A percentile compares a stretch with the other conserved stretches of the same genome.
Conservation (phyloP, 805 yeast species). For the Pichia sporocuriosa region DNA sequence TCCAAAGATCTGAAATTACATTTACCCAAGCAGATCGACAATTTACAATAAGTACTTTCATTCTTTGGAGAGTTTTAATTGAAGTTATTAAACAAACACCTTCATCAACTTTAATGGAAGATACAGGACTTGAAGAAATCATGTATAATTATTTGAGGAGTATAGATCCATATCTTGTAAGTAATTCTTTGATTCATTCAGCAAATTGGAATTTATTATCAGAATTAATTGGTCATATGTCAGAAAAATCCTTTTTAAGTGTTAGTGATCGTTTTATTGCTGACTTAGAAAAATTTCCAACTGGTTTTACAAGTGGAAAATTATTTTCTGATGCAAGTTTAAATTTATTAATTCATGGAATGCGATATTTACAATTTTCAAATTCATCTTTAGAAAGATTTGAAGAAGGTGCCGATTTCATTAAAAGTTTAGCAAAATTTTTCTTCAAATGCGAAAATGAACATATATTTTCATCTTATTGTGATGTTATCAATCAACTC, state of each 20-base stretch:
- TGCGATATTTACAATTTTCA: constrained; percentile 74
- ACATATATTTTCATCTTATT: constrained; percentile 66
- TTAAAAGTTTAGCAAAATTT: constrained; percentile 80
- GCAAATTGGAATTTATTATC: constrained; percentile 95
- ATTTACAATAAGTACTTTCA: constrained; percentile 78
- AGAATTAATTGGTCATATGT: constrained; percentile 83
- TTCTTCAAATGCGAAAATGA: constrained; percentile 60
- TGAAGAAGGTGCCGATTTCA: constrained; percentile 90
- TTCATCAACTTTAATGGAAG: constrained; percentile 64
- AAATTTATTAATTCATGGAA: constrained; percentile 78
- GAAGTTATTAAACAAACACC: constrained; percentile 90
- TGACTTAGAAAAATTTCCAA: constrained; percentile 78
- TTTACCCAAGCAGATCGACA: constrained; percentile 83
- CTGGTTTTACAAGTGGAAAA: constrained; percentile 33
- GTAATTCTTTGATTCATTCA: constrained; percentile 68
- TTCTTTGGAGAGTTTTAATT: constrained; percentile 83
- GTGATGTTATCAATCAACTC: constrained; percentile 72
- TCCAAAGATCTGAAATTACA: constrained; percentile 46
- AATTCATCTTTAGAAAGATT: constrained; percentile 84
- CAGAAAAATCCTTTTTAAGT: constrained; percentile 70
- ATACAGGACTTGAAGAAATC: constrained; percentile 81
- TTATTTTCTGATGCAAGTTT: constrained; percentile 41
- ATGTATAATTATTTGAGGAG: constrained; percentile 84
- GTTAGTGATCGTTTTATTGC: constrained; percentile 93
- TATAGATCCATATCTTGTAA: constrained; percentile 69